Base-by-base conservation (phyloP, 1,284 basidiomycete genomes). In the Cutaneotrichosporon mucoides region DNA sequence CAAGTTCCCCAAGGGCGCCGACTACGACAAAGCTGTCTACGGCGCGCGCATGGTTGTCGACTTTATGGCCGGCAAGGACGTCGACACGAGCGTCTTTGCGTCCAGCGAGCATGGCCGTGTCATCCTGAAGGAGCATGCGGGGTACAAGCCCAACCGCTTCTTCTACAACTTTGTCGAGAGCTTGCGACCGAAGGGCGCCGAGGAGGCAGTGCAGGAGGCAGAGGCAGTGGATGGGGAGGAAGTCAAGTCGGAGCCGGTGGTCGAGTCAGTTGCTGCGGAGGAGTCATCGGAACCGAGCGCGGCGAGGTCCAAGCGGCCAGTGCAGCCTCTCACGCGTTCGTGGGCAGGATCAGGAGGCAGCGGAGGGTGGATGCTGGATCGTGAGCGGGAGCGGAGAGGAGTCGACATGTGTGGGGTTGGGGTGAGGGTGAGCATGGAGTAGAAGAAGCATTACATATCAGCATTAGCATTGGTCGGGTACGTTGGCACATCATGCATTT, bases 1-100 rank as follows among this genome's bases (percentile, higher is more conserved):
- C 0, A 40, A 63, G 4, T 35, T 55, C 15, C 49, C 40, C 4
- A n/a, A 33, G 11, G 52, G 41, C 13, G 9, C 34, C 3, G 47
- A 38, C 5, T 70, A 66, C 58, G 68, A 70, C 56, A 62, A 59
- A 46, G 72, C 59, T 6, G 68, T 70, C 5, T 50, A 67, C 5
- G 72, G 72, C 7, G 72, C 73, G 6, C 63, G 66, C 16, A 60
- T 70, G 4, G 48, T 69, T 15, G 55, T 73, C 12, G 70, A 73
- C 66, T 53, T 70, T 12, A 64, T 60, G 53, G 50, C 55, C 6
- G 71, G 70, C 13, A 57, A 55, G 42, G 48, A 62, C 34, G 63
- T 69, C n/a, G 69, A 75, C 62, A 49, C 68, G 36, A 15, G 37
- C 7, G 48, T 45, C 13, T 57, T 45, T 37, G 24, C 38, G 11